Evolutionary conservation across 495 filamentous ascomycete species (phyloP).

Genomic region (Bacidia gigantensis): DNA sequence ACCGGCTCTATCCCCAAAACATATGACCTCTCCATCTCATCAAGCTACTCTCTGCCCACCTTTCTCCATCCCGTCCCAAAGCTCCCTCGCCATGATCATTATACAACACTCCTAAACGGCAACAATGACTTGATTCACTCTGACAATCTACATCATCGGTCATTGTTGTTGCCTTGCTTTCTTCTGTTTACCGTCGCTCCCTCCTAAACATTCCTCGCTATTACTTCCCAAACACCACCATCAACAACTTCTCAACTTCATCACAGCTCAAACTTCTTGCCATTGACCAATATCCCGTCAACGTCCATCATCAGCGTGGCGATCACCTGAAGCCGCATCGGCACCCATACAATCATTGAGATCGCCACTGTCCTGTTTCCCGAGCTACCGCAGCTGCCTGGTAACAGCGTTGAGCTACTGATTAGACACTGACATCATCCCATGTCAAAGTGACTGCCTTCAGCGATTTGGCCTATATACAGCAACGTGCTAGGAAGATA

Average conservation of each 20-base stretch:
- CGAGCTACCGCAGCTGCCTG: too few species aligned
- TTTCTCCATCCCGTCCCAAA: constrained; percentile 12
- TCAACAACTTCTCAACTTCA: neutral
- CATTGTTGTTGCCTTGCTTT: constrained; percentile 17
- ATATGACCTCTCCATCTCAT: constrained; percentile 1
- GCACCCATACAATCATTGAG: too few species aligned
- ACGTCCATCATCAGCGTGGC: too few species aligned
- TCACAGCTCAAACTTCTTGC: neutral
- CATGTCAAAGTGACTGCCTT: too few species aligned
- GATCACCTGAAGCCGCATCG: too few species aligned
- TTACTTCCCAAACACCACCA: neutral
- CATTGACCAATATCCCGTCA: too few species aligned
- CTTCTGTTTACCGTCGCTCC: constrained; percentile 18
- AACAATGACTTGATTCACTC: constrained; percentile 21
- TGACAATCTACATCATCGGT: constrained; percentile 21
- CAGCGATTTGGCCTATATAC: too few species aligned
- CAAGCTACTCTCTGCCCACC: constrained; percentile 14
- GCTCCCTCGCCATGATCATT: constrained; percentile 16
- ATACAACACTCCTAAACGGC: constrained; percentile 13
- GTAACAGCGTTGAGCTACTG: too few species aligned
- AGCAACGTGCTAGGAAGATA: too few species aligned
- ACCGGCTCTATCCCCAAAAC: neutral
- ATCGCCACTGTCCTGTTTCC: too few species aligned
- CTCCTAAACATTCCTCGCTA: constrained; percentile 13
- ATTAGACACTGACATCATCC: too few species aligned